phyloP scores from a whole-genome alignment of 768 basidiomycete species.

The Pleurotus pulmonarius region DNA sequence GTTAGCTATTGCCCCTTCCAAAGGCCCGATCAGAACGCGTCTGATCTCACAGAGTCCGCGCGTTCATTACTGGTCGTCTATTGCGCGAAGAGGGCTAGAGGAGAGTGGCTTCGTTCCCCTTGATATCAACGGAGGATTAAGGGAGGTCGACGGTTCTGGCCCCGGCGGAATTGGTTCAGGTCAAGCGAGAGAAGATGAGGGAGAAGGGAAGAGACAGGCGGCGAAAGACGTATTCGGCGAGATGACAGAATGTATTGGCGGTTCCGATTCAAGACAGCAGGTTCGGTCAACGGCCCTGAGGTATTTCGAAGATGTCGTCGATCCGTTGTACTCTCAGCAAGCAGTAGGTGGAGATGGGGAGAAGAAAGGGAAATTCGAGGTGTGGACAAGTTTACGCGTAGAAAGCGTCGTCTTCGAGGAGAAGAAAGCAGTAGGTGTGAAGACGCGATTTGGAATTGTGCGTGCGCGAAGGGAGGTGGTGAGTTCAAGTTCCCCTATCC shows the following conservation, averaged over 20 bases:
- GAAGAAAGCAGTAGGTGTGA: neutral
- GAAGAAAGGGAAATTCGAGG: neutral
- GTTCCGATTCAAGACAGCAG: neutral
- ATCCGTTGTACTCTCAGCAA: neutral
- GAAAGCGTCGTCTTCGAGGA: neutral
- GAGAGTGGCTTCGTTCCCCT: neutral
- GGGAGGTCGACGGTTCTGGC: neutral
- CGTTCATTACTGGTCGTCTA: neutral
- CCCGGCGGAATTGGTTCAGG: neutral
- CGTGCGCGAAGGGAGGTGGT: slow-evolving; percentile 2
- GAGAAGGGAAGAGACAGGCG: neutral
- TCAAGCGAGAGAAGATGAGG: neutral
- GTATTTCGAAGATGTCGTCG: slow-evolving; percentile 2
- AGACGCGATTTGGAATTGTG: neutral
- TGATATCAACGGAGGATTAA: neutral
- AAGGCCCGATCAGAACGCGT: neutral
- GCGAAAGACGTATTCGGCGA: neutral
- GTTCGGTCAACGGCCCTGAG: neutral
- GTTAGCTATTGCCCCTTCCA: too few relatives aligned
- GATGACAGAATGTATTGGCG: slow-evolving; percentile 1
- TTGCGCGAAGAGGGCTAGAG: neutral
- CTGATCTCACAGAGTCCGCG: neutral
- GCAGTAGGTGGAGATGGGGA: too few relatives aligned
- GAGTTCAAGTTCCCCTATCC: neutral
- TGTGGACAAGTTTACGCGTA: slow-evolving; percentile 3